Evolutionary conservation across 768 basidiomycete genomes (phyloP).

Genomic region (Leucogyrophana mollusca): DNA sequence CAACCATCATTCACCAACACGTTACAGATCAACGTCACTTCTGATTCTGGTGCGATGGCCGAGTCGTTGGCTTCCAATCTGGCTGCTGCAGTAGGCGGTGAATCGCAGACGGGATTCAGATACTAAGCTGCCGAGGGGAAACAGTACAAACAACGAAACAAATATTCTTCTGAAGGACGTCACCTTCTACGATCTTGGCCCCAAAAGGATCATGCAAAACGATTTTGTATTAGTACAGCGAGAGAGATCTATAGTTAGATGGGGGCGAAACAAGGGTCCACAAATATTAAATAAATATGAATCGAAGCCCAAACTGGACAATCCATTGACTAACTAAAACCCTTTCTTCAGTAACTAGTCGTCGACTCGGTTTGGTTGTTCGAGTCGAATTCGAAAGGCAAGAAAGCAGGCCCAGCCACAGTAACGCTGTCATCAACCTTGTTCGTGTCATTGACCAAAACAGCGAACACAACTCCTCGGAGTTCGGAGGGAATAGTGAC

Average conservation of each 20-base stretch:
- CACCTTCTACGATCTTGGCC: not conserved
- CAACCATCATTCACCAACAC: not conserved
- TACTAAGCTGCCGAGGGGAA: constrained; percentile 6
- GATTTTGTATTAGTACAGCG: not conserved
- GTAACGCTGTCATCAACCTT: constrained; percentile 37
- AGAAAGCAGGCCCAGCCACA: constrained; percentile 38
- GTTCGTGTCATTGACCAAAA: constrained; percentile 30
- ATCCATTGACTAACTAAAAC: not conserved
- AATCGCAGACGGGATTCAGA: constrained; percentile 8
- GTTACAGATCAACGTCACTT: constrained; percentile 50
- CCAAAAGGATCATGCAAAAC: constrained; percentile 7
- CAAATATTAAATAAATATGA: not conserved
- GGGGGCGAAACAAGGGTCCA: no score
- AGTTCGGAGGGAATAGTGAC: constrained; percentile 25
- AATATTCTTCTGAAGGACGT: no score
- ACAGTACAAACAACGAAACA: not conserved
- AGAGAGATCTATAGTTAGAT: no score
- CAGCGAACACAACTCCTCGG: constrained; percentile 33
- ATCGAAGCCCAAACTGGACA: not conserved
- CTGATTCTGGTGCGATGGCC: constrained; percentile 43
- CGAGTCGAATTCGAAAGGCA: constrained; percentile 24
- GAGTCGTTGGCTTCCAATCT: constrained; percentile 28
- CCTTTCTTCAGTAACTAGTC: not conserved
- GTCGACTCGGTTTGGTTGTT: constrained; percentile 3
- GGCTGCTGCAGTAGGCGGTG: constrained; percentile 17